Evolutionary conservation across 2,329 filamentous ascomycete species (phyloP), one percentile per base, ranked within the genome.

Genomic region (Aureobasidium leucospermi): DNA sequence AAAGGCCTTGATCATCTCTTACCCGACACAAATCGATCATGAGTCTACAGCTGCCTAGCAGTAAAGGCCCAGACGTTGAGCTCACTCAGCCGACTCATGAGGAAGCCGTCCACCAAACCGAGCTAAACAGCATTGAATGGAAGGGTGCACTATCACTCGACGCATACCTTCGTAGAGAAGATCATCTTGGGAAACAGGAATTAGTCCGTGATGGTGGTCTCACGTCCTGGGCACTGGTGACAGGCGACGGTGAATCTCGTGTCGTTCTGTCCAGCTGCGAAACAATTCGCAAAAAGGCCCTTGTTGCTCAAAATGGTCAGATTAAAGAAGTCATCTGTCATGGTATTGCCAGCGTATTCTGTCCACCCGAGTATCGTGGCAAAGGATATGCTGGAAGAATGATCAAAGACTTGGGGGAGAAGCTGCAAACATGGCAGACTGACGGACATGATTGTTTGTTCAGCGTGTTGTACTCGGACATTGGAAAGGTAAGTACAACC

Each of bases 381-480:
- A 81, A 80, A 64, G 88, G 89, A 19, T 96, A 96, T 73, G 90
- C 89, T 0, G 82, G 81, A 60, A 80, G 86, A 59, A 92, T 94
- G 86, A 81, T 92, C 71, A 71, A 73, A 43, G 85, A 92, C 63
- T 69, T 95, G 53, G 85, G 81, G 13, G 72, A 76, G 56, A 75
- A 72, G 62, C 68, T 86, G 47, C 76, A 79, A 63, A 76, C 69
- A 2, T 84, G 80, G 78, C 78, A 83, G 63, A 71, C 74, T 60
- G 76, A 77, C 32, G 68, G 73, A 23, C 72, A 69, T 19, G 71
- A 69, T 69, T 79, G 70, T 63, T 73, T 83, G 13, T 94, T 93
- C 72, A 92, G 89, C 0, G 82, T 95, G 7, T 78, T 96, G 8
- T 96, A 86, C 73, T 96, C 90, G 8, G 90, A 96, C 68, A 91